Evolutionary conservation across 2,329 filamentous ascomycete genomes (phyloP).

Genomic region (Colletotrichum godetiae): DNA sequence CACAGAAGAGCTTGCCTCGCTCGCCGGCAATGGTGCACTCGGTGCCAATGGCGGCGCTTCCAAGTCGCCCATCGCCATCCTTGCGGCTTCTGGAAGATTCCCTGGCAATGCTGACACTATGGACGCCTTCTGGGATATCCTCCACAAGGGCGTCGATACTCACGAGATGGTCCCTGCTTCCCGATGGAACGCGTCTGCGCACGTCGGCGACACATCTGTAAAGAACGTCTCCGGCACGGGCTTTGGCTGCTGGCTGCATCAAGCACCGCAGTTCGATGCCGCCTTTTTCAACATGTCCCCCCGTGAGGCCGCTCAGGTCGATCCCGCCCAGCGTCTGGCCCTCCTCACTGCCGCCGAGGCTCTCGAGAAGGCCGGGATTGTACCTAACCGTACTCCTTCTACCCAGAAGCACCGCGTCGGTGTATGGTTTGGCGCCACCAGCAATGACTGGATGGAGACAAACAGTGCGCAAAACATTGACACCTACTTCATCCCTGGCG

Average conservation of each 20-base stretch:
- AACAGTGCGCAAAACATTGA: conserved; percentile 75
- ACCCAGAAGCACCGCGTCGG: conserved; percentile 70
- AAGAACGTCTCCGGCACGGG: conserved; percentile 37
- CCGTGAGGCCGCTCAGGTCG: conserved; percentile 73
- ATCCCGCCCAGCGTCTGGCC: conserved; percentile 80
- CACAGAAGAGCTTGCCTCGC: not conserved
- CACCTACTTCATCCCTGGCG: conserved; percentile 65
- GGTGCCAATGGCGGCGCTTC: not conserved
- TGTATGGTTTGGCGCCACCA: conserved; percentile 80
- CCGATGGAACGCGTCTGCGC: not conserved
- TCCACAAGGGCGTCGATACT: conserved; percentile 39
- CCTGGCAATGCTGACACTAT: conserved; percentile 50
- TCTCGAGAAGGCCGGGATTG: conserved; percentile 79
- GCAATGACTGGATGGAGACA: conserved; percentile 82
- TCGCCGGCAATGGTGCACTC: not conserved
- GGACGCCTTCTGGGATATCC: conserved; percentile 49
- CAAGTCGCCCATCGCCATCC: conserved; percentile 44
- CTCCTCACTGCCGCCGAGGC: conserved; percentile 83
- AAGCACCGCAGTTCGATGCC: conserved; percentile 74
- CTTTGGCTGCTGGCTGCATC: conserved; percentile 62
- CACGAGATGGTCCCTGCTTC: conserved; percentile 36
- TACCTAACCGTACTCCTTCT: conserved; percentile 74
- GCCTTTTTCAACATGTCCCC: conserved; percentile 81
- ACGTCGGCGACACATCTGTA: not conserved
- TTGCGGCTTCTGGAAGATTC: conserved; percentile 55